Evolutionary conservation across 2,329 filamentous ascomycete species (phyloP).

Genomic region (Diplodia scrobiculata): DNA sequence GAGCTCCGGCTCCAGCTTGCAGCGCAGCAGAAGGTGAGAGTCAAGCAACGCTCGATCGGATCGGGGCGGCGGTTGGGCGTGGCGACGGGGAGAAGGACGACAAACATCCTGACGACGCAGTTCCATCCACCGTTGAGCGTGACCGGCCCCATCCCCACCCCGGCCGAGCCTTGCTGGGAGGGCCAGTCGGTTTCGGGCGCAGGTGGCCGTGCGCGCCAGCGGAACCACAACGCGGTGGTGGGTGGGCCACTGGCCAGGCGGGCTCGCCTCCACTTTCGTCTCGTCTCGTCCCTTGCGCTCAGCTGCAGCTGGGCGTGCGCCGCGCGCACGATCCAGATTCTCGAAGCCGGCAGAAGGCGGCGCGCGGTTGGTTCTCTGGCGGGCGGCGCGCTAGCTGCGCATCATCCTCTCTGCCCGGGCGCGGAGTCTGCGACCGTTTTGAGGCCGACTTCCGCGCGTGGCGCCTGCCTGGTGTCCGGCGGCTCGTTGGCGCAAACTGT

Average conservation of each 20-base stretch:
- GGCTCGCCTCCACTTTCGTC: slow-evolving; percentile 15
- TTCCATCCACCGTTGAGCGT: slow-evolving; percentile 5
- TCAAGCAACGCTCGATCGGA: slow-evolving; percentile 2
- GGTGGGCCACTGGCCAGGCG: neutral
- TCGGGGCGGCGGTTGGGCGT: neutral
- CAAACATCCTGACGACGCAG: slow-evolving; percentile 7
- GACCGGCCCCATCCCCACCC: slow-evolving; percentile 19
- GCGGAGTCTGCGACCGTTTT: slow-evolving; percentile 15
- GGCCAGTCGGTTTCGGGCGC: neutral
- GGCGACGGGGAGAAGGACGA: neutral
- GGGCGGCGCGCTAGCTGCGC: slow-evolving; percentile 25
- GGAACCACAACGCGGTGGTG: neutral
- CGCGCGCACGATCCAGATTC: slow-evolving; percentile 26
- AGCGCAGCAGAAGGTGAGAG: neutral
- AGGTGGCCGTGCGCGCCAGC: slow-evolving; percentile 12
- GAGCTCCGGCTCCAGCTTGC: neutral
- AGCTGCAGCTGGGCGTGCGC: slow-evolving; percentile 1
- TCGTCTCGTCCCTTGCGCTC: neutral
- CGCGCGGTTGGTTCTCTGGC: slow-evolving; percentile 3
- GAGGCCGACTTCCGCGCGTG: slow-evolving; percentile 13
- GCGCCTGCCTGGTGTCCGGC: slow-evolving; percentile 2
- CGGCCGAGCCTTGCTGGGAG: slow-evolving; percentile 17
- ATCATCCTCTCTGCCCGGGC: slow-evolving; percentile 11
- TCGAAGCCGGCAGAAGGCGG: slow-evolving; percentile 26
- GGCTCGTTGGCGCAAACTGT: slow-evolving; percentile 22